A percentile compares a stretch with the other conserved stretches of the same genome.
Evolutionary conservation across 495 filamentous ascomycete species (phyloP).

Genomic region (Xeromyces bisporus): DNA sequence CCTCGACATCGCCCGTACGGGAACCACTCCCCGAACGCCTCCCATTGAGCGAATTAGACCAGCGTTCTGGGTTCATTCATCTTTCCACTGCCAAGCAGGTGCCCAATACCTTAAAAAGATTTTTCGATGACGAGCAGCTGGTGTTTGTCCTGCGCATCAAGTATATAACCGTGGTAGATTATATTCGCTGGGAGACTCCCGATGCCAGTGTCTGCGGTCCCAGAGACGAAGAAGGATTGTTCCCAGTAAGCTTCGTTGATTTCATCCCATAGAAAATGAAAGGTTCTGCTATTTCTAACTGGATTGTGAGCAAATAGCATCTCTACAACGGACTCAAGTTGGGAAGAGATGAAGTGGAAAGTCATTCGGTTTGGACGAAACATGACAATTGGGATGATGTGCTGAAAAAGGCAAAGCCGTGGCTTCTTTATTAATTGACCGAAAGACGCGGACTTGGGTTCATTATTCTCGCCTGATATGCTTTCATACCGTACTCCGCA

Average conservation of each 20-base stretch:
- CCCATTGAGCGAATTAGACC: constrained; percentile 26
- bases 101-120: constrained; percentile 34
- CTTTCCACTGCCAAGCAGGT: constrained; percentile 26
- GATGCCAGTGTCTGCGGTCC: constrained; percentile 25
- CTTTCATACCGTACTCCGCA: too few species aligned
- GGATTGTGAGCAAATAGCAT: constrained; percentile 13
- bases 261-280: not conserved
- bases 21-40: constrained; percentile 27
- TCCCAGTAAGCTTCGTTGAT: constrained; percentile 19
- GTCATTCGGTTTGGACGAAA: constrained; percentile 28
- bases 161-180: constrained; percentile 39
- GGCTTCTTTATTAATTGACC: too few species aligned
- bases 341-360: constrained; percentile 28
- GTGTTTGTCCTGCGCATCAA: constrained; percentile 59
- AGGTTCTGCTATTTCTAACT: constrained; percentile 1
- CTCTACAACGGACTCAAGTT: constrained; percentile 29
- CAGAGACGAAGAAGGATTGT: constrained; percentile 26
- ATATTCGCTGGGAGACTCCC: constrained; percentile 27
- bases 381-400: constrained; percentile 28
- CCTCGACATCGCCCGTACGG: constrained; percentile 22
- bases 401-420: constrained; percentile 20
- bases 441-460: too few species aligned
- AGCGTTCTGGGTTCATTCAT: constrained; percentile 25
- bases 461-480: too few species aligned
- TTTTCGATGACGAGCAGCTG: constrained; percentile 59